Base-by-base conservation (phyloP, 768 basidiomycete species). In the Hortiboletus campestris region DNA sequence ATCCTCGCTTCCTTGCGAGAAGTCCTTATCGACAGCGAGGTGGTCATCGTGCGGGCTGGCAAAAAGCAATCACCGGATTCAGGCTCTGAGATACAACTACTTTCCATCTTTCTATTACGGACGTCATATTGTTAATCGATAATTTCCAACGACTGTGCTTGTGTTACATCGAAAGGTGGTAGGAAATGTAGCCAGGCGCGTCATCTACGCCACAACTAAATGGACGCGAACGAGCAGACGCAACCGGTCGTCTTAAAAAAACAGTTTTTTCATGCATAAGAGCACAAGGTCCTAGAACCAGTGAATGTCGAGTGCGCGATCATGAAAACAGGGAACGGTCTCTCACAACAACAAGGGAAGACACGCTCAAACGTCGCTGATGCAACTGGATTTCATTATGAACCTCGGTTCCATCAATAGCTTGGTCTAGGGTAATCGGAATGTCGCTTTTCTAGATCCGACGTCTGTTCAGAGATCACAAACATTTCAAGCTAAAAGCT, bases 11-110 rank as follows among this genome's bases (percentile, higher is more conserved):
- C 47, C 78, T 67, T 31, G 63, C 60, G 61, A 35, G 61, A 67
- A 1, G 76, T 84, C 61, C 76, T 94, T 28, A 72, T 92, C n/a
- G 84, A 85, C 61, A 75, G 71, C 11, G 78, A 75, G 46, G 63
- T 93, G 8, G 83, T 79, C 17, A 79, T 94, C 53, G 57, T 94
- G 19, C 81, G 88, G 17, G 83, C 84, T 38, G 92, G 92, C 4
- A 91, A 88, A 67, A n/a, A 84, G 86, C 59, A 87, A 86, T 44
- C 75, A 85, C 58, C 65, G 82, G 35, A 77, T 90, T 39, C 62
- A 92, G 10, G 80, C 68, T 35, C 54, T 79, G 28, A 67, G 54
- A 45, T 72, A 55, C 55, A n/a, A 54, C 31, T 45, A 32, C 10
- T 31, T 47, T 0, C 2, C 32, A 19, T 35, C n/a, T 53, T 36